Percentiles rank a stretch among this genome's conserved stretches.
phyloP scores from a whole-genome alignment of 768 basidiomycete genomes.

The Chalciporus piperatus region DNA sequence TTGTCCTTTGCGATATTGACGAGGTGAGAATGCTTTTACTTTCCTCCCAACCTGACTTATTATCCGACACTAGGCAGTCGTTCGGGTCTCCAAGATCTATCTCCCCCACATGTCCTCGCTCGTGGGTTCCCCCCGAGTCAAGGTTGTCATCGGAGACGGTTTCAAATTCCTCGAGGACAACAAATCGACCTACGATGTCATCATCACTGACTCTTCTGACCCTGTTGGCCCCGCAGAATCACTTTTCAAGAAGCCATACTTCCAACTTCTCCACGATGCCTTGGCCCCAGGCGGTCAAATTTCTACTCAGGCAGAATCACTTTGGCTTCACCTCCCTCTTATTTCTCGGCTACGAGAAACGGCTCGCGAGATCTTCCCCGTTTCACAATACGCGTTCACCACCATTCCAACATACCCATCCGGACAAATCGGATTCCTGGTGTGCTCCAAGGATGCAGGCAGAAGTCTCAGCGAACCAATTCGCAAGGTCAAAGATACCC shows the following conservation, averaged over 20 bases:
- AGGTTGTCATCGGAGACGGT: constrained; percentile 87
- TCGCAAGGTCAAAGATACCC: constrained; percentile 64
- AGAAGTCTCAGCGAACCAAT: constrained; percentile 73
- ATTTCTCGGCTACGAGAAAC: constrained; percentile 73
- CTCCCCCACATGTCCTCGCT: constrained; percentile 93
- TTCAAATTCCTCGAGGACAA: constrained; percentile 95
- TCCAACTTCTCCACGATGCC: constrained; percentile 88
- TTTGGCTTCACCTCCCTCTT: constrained; percentile 90
- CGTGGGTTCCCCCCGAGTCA: constrained; percentile 76
- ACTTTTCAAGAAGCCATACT: constrained; percentile 97
- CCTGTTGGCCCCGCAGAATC: constrained; percentile 93
- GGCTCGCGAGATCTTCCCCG: constrained; percentile 73
- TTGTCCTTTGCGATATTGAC: constrained; percentile 97
- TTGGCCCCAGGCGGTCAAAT: constrained; percentile 88
- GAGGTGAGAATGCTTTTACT: constrained; percentile 50
- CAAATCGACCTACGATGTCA: constrained; percentile 87
- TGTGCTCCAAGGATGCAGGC: constrained; percentile 75
- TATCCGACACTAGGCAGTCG: constrained; percentile 62
- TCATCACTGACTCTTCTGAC: constrained; percentile 98
- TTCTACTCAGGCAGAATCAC: constrained; percentile 93
- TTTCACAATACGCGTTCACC: constrained; percentile 87
- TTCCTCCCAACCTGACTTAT: background rate
- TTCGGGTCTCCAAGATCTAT: constrained; percentile 89
- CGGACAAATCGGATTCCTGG: constrained; percentile 95
- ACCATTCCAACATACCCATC: constrained; percentile 98